phyloP scores from a whole-genome alignment of 73 alveolate genomes.

The Durusdinium trenchii region DNA sequence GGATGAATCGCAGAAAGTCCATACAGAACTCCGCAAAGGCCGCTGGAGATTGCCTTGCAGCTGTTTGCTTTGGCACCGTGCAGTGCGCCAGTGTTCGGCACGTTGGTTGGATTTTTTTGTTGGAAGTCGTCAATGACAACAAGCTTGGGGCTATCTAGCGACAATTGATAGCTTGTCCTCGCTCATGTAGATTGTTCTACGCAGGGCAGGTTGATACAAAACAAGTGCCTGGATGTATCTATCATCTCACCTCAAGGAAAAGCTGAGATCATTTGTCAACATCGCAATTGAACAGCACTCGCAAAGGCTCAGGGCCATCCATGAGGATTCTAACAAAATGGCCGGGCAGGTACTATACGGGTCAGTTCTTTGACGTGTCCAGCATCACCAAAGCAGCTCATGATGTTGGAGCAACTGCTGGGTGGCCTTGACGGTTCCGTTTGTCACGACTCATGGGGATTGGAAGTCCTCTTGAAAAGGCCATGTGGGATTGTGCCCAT shows the following conservation, averaged over 20 bases:
- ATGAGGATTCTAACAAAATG: too few species aligned
- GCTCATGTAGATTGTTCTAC: too few species aligned
- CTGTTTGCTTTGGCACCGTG: constrained; percentile 75
- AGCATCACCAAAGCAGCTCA: constrained; percentile 79
- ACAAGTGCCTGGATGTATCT: too few species aligned
- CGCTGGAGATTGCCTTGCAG: constrained; percentile 83
- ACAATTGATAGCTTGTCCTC: too few species aligned
- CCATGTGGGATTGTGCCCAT: constrained; percentile 96
- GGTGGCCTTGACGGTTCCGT: not conserved
- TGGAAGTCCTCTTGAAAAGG: not conserved
- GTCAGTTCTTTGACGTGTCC: constrained; percentile 59
- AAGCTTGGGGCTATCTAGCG: too few species aligned
- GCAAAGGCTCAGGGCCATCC: too few species aligned
- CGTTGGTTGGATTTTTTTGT: too few species aligned
- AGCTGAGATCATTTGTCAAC: too few species aligned
- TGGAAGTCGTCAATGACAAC: too few species aligned
- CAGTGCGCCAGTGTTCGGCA: constrained; percentile 48
- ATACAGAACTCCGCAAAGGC: not conserved
- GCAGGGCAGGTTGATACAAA: too few species aligned
- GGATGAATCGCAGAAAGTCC: not conserved
- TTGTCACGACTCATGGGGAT: not conserved
- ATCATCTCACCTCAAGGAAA: too few species aligned
- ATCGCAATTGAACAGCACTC: too few species aligned
- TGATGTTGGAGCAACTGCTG: constrained; percentile 54
- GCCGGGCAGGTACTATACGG: constrained; percentile 94